Evolutionary conservation across 129 eudicot species (phyloP), one percentile per base, ranked within the genome.

Genomic region (Centella asiatica): DNA sequence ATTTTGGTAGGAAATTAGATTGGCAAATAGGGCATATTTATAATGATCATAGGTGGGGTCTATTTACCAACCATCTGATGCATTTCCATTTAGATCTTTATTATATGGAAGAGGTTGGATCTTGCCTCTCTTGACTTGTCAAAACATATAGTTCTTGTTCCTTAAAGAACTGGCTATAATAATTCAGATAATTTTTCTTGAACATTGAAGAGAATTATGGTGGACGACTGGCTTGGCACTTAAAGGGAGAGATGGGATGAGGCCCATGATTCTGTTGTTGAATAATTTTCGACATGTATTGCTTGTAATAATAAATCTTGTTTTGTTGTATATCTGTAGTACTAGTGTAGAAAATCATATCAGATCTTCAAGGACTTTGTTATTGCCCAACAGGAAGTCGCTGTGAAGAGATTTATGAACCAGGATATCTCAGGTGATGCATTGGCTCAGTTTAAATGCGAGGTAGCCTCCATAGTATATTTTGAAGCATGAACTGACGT

Each of bases 351-450:
- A 22, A 32, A 70, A 48, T 65, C 36, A 20, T 56, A 25, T 62
- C 33, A 63, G 50, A 34, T 61, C 47, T n/a, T 28, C 44, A 36
- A 60, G 2, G 20, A 37, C n/a, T 40, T 17, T 60, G 79, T 40
- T 69, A 4, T 73, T 49, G 63, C 40, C 34, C 69, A 55, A 65
- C 96, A 93, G 96, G 96, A 93, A 79, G 99, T 93, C 69, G 99
- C 96, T 44, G 96, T 86, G 76, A 90, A 90, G 78, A 90, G 84
- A 63, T 87, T 93, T 48, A 82, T 93, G 87, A 74, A 87, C 55
- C 99, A 93, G 72, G 96, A 93, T 72, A 78, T 93, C 53, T 79
- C 95, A 29, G 85, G 95, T 17, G 90, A 85, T 80, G 96, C 94
- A 64, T 83, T 87, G 11, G 76, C 71, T 67, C 99, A 87, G 58